Percentiles rank a stretch among this genome's conserved stretches.
phyloP scores from a whole-genome alignment of 192 early-diverging fungal species.

The Dissophora globulifera region DNA sequence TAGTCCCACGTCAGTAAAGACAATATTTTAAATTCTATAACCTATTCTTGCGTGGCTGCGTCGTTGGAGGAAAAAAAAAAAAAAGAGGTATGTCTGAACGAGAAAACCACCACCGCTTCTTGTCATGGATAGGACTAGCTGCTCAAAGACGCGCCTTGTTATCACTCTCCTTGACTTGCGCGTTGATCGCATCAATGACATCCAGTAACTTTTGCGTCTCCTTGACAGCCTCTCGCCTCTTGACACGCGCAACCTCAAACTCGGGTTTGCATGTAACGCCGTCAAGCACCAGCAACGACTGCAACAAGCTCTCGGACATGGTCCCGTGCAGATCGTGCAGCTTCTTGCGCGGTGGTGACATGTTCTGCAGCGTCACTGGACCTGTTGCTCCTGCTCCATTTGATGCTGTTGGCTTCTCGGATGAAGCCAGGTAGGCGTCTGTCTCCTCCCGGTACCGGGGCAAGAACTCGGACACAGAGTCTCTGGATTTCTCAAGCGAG shows the following conservation, averaged over 20 bases:
- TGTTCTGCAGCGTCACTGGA: slow-evolving; percentile 47
- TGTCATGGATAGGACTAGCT: too few relatives aligned
- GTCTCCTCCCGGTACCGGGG: slow-evolving; percentile 58
- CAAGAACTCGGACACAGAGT: slow-evolving; percentile 52
- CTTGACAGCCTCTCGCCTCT: slow-evolving; percentile 78
- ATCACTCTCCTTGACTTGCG: slow-evolving; percentile 67
- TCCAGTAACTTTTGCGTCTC: slow-evolving; percentile 80
- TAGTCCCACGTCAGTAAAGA: too few relatives aligned
- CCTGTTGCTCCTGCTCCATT: too few relatives aligned
- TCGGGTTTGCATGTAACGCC: slow-evolving; percentile 74
- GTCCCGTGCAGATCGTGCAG: slow-evolving; percentile 73
- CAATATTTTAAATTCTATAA: too few relatives aligned
- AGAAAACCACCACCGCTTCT: too few relatives aligned
- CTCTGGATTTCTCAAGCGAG: slow-evolving; percentile 43
- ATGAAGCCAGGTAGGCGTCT: slow-evolving; percentile 22
- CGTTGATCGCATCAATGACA: slow-evolving; percentile 75
- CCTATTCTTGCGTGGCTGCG: too few relatives aligned
- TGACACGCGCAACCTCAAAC: slow-evolving; percentile 75
- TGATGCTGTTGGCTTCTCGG: slow-evolving; percentile 52
- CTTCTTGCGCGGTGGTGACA: slow-evolving; percentile 65
- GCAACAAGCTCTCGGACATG: slow-evolving; percentile 80
- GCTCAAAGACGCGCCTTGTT: slow-evolving; percentile 14
- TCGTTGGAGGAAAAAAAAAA: too few relatives aligned
- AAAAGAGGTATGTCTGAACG: too few relatives aligned
- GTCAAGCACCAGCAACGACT: slow-evolving; percentile 81